These are phyloP conservation scores for Diatrype stigma DNA, from an alignment of 2,329 filamentous ascomycete genomes.

Conservation along the genomic window DNA sequence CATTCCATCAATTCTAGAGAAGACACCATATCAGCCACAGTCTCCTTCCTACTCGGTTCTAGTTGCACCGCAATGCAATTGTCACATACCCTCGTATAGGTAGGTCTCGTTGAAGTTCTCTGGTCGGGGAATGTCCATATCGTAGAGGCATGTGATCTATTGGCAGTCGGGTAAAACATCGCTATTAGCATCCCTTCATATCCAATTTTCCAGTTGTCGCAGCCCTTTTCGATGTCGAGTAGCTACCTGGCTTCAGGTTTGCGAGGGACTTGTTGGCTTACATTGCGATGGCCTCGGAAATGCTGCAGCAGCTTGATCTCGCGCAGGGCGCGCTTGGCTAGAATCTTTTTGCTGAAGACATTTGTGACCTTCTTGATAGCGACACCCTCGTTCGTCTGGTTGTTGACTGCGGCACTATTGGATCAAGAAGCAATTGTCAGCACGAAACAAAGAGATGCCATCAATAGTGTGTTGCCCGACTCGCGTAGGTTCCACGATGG, in stretches of 20 bases:
- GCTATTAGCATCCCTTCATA: too few relatives aligned
- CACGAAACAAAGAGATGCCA: slow-evolving; percentile 2
- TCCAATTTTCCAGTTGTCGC: too few relatives aligned
- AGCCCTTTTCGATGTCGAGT: too few relatives aligned
- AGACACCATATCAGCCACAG: slow-evolving; percentile 9
- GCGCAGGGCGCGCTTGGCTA: slow-evolving; percentile 93
- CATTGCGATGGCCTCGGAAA: slow-evolving; percentile 86
- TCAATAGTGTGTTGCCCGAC: neutral
- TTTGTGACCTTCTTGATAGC: slow-evolving; percentile 99
- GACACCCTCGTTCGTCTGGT: slow-evolving; percentile 84
- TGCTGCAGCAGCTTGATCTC: slow-evolving; percentile 99
- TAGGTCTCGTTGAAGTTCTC: slow-evolving; percentile 99
- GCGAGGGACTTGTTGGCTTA: slow-evolving; percentile 36
- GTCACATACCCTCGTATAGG: slow-evolving; percentile 81
- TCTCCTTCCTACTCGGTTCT: neutral
- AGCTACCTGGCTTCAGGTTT: too few relatives aligned
- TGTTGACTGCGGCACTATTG: slow-evolving; percentile 83
- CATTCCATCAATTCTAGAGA: slow-evolving; percentile 93
- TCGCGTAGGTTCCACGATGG: neutral
- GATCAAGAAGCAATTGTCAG: slow-evolving; percentile 21
- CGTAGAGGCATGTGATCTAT: slow-evolving; percentile 98
- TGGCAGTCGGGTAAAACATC: slow-evolving; percentile 30
- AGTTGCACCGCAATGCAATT: slow-evolving; percentile 3
- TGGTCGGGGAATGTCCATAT: slow-evolving; percentile 97
- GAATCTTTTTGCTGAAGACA: slow-evolving; percentile 99